A percentile compares a stretch with the other conserved stretches of the same genome.
These are phyloP conservation scores for Orychophragmus violaceus DNA, from an alignment of 345 rosid species.

Conservation along the genomic window DNA sequence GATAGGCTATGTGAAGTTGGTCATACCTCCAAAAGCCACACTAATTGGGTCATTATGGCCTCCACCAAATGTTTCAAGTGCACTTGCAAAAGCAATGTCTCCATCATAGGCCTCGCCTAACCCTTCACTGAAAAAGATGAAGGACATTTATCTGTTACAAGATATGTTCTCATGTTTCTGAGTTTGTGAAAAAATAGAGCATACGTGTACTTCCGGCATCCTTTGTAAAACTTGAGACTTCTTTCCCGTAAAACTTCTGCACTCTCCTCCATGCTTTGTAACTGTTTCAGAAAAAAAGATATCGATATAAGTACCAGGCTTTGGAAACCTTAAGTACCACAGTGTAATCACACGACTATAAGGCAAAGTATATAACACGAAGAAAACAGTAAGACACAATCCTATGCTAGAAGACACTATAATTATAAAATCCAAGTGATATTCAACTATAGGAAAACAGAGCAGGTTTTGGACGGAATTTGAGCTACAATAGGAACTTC, in stretches of 20 bases:
- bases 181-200: constrained; percentile 5
- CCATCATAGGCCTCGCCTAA: constrained; percentile 96
- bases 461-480: not conserved
- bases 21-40: constrained; percentile 95
- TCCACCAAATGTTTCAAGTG: constrained; percentile 95
- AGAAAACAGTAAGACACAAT: not conserved
- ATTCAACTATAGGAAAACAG: not conserved
- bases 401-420: not conserved
- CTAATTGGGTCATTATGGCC: constrained; percentile 99
- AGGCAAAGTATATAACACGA: not conserved
- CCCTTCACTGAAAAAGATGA: constrained; percentile 70
- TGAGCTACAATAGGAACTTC: not conserved
- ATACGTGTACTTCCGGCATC: constrained; percentile 97
- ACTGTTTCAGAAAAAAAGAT: constrained; percentile 40
- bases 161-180: not conserved
- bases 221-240: constrained; percentile 92
- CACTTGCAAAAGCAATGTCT: constrained; percentile 96
- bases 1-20: not conserved
- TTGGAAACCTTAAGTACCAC: not conserved
- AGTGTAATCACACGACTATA: not conserved
- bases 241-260: constrained; percentile 82
- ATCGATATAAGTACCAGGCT: not conserved
- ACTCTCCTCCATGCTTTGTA: constrained; percentile 88
- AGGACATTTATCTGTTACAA: not conserved
- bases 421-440: not conserved